phyloP scores from a whole-genome alignment of 148 eudicot genomes.

The Limonium bicolor region DNA sequence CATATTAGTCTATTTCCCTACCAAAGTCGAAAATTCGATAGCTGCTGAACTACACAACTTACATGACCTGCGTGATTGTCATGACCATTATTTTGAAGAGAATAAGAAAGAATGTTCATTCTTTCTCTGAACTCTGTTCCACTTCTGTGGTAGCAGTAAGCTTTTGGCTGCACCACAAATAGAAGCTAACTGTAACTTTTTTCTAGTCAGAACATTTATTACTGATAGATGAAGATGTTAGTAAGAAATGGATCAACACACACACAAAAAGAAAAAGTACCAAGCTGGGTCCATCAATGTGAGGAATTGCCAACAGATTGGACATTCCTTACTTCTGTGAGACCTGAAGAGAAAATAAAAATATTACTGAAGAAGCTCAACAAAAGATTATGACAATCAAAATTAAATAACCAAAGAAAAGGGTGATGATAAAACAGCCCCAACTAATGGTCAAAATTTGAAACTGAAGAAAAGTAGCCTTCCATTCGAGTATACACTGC shows the following conservation, averaged over 20 bases:
- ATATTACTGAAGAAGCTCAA: neutral
- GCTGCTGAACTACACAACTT: slow-evolving; percentile 11
- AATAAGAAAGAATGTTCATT: slow-evolving; percentile 7
- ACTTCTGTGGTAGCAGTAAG: slow-evolving; percentile 44
- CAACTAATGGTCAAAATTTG: no score
- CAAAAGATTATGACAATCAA: no score
- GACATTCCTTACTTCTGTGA: slow-evolving; percentile 74
- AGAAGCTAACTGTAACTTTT: neutral
- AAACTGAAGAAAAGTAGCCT: slow-evolving; percentile 1
- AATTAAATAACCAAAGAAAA: no score
- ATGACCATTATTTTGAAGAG: slow-evolving; percentile 5
- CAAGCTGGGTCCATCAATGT: slow-evolving; percentile 54
- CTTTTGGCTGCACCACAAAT: slow-evolving; percentile 40
- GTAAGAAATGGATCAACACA: no score
- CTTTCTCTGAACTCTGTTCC: slow-evolving; percentile 35
- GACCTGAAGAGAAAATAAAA: slow-evolving; percentile 53
- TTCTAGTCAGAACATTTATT: neutral
- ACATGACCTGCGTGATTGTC: slow-evolving; percentile 23
- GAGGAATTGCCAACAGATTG: slow-evolving; percentile 70
- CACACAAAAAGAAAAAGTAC: no score
- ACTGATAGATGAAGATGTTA: no score
- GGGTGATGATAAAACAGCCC: no score
- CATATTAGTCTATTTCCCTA: no score
- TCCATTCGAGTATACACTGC: slow-evolving; percentile 88
- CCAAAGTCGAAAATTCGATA: no score